A percentile compares a stretch with the other conserved stretches of the same genome.
Conservation (phyloP, 169 alveolate genomes). For the Amoebophrya sp. region DNA sequence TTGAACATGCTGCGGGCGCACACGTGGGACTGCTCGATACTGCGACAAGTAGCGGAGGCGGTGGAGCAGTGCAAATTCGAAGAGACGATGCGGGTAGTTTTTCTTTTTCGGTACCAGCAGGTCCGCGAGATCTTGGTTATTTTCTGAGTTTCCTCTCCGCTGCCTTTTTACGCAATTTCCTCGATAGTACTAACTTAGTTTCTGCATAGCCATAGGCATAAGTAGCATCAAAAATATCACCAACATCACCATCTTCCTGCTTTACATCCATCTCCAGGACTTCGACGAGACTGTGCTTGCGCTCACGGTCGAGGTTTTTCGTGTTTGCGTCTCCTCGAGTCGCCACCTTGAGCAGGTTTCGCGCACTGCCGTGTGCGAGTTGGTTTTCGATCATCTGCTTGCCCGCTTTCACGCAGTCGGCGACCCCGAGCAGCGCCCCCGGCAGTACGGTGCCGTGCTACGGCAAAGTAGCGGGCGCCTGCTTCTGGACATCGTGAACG, state of each 20-base stretch:
- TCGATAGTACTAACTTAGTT: too few species aligned
- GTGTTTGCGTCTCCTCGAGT: background rate
- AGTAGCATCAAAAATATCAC: too few species aligned
- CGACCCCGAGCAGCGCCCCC: too few species aligned
- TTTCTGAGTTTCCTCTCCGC: too few species aligned
- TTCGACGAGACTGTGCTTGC: background rate
- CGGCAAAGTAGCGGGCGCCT: background rate
- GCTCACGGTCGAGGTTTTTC: background rate
- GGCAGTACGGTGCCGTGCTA: too few species aligned
- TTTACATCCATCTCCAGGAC: too few species aligned
- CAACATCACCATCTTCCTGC: too few species aligned
- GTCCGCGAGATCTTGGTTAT: too few species aligned
- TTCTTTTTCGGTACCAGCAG: too few species aligned
- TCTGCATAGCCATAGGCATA: too few species aligned
- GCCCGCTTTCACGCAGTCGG: background rate
- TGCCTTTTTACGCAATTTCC: too few species aligned
- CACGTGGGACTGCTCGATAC: background rate
- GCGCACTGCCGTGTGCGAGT: background rate
- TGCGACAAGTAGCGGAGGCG: background rate
- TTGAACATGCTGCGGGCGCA: background rate
- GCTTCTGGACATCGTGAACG: background rate
- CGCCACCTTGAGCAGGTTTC: background rate
- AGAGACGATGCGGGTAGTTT: background rate
- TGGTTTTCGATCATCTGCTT: background rate
- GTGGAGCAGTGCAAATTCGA: background rate